Conservation (phyloP, 2,329 filamentous ascomycete species). For the Aspergillus phoenicis region DNA sequence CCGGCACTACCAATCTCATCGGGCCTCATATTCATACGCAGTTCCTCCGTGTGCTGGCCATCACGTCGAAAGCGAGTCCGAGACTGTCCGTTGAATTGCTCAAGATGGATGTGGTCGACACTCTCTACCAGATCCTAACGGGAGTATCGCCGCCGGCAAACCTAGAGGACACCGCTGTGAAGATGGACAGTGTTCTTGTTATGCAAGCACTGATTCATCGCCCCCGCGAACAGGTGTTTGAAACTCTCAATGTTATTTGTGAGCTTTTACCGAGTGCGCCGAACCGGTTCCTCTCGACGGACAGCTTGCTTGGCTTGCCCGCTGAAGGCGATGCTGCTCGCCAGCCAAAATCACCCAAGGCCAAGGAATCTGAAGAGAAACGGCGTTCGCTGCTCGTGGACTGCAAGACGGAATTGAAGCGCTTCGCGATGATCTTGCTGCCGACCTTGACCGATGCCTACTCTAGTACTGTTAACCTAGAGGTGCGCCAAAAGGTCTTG, state of each 20-base stretch:
- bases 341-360: constrained; percentile 35
- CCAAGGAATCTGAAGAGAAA: constrained; percentile 68
- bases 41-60: constrained; percentile 87
- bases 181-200: constrained; percentile 93
- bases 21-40: constrained; percentile 93
- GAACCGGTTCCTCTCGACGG: constrained; percentile 55
- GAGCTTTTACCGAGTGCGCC: constrained; percentile 82
- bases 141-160: constrained; percentile 88
- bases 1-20: constrained; percentile 93
- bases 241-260: constrained; percentile 96
- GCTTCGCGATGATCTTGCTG: constrained; percentile 89
- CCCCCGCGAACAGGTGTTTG: constrained; percentile 92
- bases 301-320: constrained; percentile 49
- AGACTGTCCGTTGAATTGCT: constrained; percentile 84
- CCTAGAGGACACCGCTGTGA: constrained; percentile 56
- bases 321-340: constrained; percentile 51
- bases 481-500: constrained; percentile 90
- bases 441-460: constrained; percentile 96
- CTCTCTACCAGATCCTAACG: constrained; percentile 93
- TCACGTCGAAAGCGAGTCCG: constrained; percentile 86
- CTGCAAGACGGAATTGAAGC: constrained; percentile 84
- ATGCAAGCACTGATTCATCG: constrained; percentile 98
- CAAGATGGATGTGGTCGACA: constrained; percentile 96
- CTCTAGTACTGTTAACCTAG: constrained; percentile 94
- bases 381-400: constrained; percentile 76